Evolutionary conservation across 768 basidiomycete species (phyloP).

Genomic region (Pisolithus tinctorius): DNA sequence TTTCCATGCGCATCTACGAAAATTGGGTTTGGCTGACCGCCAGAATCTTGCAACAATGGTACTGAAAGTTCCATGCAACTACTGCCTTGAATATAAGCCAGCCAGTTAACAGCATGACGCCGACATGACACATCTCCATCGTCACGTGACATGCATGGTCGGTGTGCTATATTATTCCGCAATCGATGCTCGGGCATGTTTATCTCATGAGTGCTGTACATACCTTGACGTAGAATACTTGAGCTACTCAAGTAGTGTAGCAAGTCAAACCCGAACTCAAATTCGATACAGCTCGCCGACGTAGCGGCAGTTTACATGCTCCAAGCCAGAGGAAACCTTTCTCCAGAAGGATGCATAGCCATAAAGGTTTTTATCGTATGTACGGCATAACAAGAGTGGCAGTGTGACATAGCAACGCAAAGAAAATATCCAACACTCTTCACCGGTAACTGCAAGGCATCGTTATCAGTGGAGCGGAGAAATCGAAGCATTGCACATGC

Average conservation of each 20-base stretch:
- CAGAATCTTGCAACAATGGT: slow-evolving; percentile 9
- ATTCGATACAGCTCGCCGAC: no score
- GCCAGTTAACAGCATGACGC: not conserved
- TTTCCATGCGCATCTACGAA: slow-evolving; percentile 36
- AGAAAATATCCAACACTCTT: slow-evolving; percentile 28
- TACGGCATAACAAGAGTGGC: slow-evolving; percentile 31
- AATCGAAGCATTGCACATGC: slow-evolving; percentile 1
- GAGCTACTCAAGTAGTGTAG: no score
- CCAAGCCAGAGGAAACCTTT: no score
- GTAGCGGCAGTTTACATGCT: no score
- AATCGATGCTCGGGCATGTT: slow-evolving; percentile 16
- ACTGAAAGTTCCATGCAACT: slow-evolving; percentile 17
- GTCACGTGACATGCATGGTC: not conserved
- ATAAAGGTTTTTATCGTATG: no score
- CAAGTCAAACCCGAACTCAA: no score
- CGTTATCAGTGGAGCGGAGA: slow-evolving; percentile 3
- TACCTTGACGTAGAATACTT: no score
- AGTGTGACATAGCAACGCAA: slow-evolving; percentile 39
- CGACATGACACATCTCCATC: not conserved
- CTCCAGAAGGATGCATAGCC: no score
- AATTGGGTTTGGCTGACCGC: slow-evolving; percentile 16
- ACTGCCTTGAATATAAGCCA: not conserved
- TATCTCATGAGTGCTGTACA: slow-evolving; percentile 28
- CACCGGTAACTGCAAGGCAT: slow-evolving; percentile 58
- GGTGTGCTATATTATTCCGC: not conserved